Conservation (phyloP, 108 stramenopile species). For the Fragilaria crotonensis region DNA sequence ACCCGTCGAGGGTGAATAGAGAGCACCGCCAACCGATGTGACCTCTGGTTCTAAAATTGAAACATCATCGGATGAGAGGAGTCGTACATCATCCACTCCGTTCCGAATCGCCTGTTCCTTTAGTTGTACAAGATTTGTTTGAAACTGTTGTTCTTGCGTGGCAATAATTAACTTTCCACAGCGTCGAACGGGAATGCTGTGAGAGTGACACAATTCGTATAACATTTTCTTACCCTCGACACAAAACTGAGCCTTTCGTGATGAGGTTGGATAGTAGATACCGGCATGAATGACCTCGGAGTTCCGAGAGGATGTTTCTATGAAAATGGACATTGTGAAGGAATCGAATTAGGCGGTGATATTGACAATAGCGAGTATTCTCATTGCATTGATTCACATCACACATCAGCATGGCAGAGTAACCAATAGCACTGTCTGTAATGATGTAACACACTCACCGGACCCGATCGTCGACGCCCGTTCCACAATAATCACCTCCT, state of each 20-base stretch:
- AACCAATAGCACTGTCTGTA: too few species aligned
- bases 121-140: constrained; percentile 19
- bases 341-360: not conserved
- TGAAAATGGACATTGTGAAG: not conserved
- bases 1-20: constrained; percentile 76
- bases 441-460: too few species aligned
- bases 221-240: constrained; percentile 61
- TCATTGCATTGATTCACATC: too few species aligned
- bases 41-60: constrained; percentile 57
- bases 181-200: constrained; percentile 33
- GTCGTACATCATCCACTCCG: constrained; percentile 51
- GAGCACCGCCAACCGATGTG: constrained; percentile 41
- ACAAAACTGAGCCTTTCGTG: constrained; percentile 66
- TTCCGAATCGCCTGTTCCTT: constrained; percentile 35
- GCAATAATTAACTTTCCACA: constrained; percentile 81
- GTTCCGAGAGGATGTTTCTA: constrained; percentile 71
- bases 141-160: constrained; percentile 33
- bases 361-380: not conserved
- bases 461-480: constrained; percentile 37
- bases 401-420: too few species aligned
- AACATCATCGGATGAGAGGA: constrained; percentile 53
- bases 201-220: constrained; percentile 63
- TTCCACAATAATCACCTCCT: constrained; percentile 74
- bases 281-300: constrained; percentile 87
- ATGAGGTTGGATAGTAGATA: constrained; percentile 61